Conservation (phyloP, 352 stramenopile species). For the Peronospora destructor region DNA sequence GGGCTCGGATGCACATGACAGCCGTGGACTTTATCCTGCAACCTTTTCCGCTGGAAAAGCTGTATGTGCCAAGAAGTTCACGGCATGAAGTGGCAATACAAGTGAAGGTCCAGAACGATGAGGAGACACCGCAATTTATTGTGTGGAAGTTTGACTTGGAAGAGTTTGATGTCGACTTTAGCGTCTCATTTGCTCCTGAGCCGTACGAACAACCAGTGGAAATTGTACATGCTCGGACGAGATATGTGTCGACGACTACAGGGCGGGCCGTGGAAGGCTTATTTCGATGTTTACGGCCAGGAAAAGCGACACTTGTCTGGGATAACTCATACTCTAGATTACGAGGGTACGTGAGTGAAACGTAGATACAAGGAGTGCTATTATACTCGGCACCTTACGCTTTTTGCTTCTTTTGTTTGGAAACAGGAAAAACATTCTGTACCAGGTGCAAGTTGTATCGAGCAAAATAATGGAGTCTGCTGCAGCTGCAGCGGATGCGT, state of each 20-base stretch:
- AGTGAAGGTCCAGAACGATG: conserved; percentile 32
- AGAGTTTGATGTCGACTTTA: conserved; percentile 78
- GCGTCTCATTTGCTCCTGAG: conserved; percentile 45
- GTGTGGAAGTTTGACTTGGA: conserved; percentile 83
- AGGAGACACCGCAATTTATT: conserved; percentile 40
- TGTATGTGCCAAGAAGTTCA: conserved; percentile 40
- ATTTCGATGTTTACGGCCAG: conserved; percentile 50
- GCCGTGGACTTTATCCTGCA: conserved; percentile 81
- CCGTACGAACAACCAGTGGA: conserved; percentile 38
- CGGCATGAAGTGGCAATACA: conserved; percentile 41
- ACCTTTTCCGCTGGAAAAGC: conserved; percentile 67
- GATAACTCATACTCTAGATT: conserved; percentile 81
- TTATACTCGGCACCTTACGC: background rate
- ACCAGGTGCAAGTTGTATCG: conserved; percentile 66
- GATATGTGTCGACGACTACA: conserved; percentile 45
- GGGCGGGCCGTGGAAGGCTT: conserved; percentile 57
- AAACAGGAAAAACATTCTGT: conserved; percentile 65
- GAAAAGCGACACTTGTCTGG: conserved; percentile 59
- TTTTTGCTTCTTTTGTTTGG: background rate
- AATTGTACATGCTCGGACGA: conserved; percentile 55
- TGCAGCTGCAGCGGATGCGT: conserved; percentile 52
- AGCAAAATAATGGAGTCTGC: conserved; percentile 69
- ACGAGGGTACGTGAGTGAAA: conserved; percentile 35
- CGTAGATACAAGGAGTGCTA: background rate
- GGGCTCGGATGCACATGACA: conserved; percentile 59